These are phyloP conservation scores for Saccharomycopsis oosterbeekiorum DNA, from an alignment of 805 yeast genomes.

Conservation along the genomic window DNA sequence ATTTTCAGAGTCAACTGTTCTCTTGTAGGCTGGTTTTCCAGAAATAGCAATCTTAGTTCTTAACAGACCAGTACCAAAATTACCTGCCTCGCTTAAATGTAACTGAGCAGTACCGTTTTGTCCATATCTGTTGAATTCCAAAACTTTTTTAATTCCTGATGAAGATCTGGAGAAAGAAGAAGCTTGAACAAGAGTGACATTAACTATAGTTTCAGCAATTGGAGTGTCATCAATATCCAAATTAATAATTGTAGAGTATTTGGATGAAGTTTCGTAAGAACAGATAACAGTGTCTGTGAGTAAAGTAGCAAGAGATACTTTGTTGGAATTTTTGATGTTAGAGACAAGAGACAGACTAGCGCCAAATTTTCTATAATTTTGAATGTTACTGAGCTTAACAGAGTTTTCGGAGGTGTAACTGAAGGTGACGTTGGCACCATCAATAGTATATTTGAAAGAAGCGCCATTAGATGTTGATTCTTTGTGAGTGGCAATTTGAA, in stretches of 20 bases:
- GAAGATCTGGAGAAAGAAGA: conserved; percentile 13
- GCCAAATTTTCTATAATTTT: conserved; percentile 28
- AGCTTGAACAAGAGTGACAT: conserved; percentile 24
- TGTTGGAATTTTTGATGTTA: not conserved
- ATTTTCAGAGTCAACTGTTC: conserved; percentile 27
- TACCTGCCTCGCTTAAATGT: conserved; percentile 29
- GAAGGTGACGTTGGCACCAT: not conserved
- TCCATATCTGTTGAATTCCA: not conserved
- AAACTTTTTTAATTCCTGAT: not conserved
- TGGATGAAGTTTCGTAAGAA: not conserved
- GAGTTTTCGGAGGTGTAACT: conserved; percentile 1
- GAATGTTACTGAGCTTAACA: conserved; percentile 27
- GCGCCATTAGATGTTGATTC: conserved; percentile 4
- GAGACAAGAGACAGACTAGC: conserved; percentile 25
- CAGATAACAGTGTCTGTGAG: not conserved
- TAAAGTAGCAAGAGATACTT: not conserved
- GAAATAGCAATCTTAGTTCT: conserved; percentile 5
- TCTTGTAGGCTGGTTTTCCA: conserved; percentile 19
- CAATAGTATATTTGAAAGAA: not conserved
- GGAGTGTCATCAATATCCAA: not conserved
- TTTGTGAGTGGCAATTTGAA: conserved; percentile 6
- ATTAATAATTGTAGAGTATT: not conserved
- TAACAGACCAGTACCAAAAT: conserved; percentile 29
- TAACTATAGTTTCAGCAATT: not conserved
- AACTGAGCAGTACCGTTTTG: conserved; percentile 36